Evolutionary conservation across 2,329 filamentous ascomycete genomes (phyloP), one percentile per base, ranked within the genome.

Genomic region (Trichophyton schoenleinii): DNA sequence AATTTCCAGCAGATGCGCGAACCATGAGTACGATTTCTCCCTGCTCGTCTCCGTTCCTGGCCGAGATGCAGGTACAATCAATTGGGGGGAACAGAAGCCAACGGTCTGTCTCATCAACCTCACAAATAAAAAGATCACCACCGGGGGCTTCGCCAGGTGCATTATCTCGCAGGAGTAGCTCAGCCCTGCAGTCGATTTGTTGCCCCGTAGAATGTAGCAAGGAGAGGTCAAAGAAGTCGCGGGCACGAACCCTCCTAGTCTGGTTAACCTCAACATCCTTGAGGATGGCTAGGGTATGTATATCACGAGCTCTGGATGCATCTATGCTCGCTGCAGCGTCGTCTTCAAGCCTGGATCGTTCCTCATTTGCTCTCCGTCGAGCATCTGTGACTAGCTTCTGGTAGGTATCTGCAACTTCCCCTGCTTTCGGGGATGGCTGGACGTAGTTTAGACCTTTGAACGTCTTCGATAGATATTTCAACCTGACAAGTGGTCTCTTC

Each of bases 31-130:
- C 81, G 64, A 97, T 81, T 66, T 95, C 86, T 31, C 84, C 82
- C 59, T 82, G 79, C n/a, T 76, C 72, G 42, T 91, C 86, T 11
- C 91, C 91, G 63, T 81, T 84, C 44, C 92, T 85, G 58, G 91
- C 89, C 11, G 94, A 97, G 20, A 95, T 81, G 63, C 83, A 81
- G 41, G 81, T 79, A 65, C 84, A 80, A 18, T 86, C 80, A n/a
- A 96, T 80, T 0, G 94, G 92, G n/a, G 91, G 88, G 69, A 99
- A 96, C 0, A 99, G 80, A 3, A 99, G 81, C 85, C 90, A 97
- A 60, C 85, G 83, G 13, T 87, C 85, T 4, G 82, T 81, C 59
- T 83, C 82, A 52, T 91, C 90, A n/a, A 91, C 84, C 73, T 97
- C 91, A 66, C 92, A 91, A 61, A 99, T 87, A 22, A 99, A 81